Percentiles rank a stretch among this genome's conserved stretches.
phyloP scores from a whole-genome alignment of 1,284 basidiomycete species.

The Leccinum griseonigrum region DNA sequence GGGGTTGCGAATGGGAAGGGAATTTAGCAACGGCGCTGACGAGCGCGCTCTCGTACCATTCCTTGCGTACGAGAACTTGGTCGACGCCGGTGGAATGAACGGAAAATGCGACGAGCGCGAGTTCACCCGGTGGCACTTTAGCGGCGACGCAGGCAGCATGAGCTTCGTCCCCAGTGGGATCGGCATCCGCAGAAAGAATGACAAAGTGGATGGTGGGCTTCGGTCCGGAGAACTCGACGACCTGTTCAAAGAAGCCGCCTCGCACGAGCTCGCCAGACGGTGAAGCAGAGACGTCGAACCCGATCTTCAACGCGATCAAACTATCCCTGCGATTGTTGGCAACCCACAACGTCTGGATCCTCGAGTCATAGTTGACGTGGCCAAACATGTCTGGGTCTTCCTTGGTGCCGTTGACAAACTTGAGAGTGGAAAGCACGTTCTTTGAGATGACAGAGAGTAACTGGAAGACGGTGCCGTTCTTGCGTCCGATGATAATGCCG shows the following conservation, averaged over 20 bases:
- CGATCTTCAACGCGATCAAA: conserved; percentile 73
- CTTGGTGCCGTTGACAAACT: conserved; percentile 64
- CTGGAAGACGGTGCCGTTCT: conserved; percentile 78
- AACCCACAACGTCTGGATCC: conserved; percentile 80
- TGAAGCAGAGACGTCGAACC: conserved; percentile 57
- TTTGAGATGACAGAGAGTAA: conserved; percentile 68
- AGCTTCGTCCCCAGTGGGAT: conserved; percentile 75
- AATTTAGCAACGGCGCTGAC: neutral
- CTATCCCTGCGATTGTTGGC: conserved; percentile 81
- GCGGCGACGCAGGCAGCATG: conserved; percentile 78
- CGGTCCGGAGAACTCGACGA: conserved; percentile 77
- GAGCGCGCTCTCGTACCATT: conserved; percentile 69
- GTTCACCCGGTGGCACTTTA: conserved; percentile 68
- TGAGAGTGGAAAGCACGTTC: conserved; percentile 71
- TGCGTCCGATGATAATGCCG: conserved; percentile 75
- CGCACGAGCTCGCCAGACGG: conserved; percentile 55
- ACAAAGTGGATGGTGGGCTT: conserved; percentile 84
- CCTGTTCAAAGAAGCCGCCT: conserved; percentile 69
- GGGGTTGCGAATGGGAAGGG: neutral
- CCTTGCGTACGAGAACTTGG: conserved; percentile 76
- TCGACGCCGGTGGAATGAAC: conserved; percentile 81
- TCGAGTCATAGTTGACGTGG: conserved; percentile 75
- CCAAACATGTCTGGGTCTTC: conserved; percentile 82
- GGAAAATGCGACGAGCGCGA: conserved; percentile 78
- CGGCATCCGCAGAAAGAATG: conserved; percentile 74